phyloP scores from a whole-genome alignment of 2,329 filamentous ascomycete genomes.

The Coniochaeta sp. region DNA sequence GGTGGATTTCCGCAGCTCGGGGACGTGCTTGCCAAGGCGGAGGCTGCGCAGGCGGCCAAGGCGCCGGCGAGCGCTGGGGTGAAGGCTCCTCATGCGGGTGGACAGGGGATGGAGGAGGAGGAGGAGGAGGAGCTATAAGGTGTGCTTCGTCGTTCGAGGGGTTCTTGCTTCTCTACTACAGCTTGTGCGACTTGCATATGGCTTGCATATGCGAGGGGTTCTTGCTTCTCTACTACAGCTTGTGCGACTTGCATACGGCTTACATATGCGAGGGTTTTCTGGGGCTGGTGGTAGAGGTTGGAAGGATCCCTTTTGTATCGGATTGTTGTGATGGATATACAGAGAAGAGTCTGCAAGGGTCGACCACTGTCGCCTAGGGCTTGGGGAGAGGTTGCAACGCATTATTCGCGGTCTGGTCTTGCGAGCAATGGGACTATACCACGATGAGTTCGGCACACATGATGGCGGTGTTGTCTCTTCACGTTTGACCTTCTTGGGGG shows the following conservation, averaged over 20 bases:
- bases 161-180: neutral
- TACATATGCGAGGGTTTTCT: neutral
- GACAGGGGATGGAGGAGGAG: constrained; percentile 18
- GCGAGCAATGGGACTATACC: neutral
- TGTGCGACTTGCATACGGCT: neutral
- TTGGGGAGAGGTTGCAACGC: neutral
- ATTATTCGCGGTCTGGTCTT: neutral
- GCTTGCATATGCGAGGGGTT: neutral
- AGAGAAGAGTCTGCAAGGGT: neutral
- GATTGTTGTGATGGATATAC: neutral
- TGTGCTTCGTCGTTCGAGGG: neutral
- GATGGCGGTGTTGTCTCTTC: neutral
- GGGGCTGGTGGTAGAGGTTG: neutral
- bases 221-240: neutral
- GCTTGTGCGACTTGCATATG: neutral
- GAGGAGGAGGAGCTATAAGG: constrained; percentile 35
- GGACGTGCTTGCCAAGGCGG: constrained; percentile 30
- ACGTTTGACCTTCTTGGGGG: neutral
- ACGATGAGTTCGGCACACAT: neutral
- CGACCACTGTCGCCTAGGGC: neutral
- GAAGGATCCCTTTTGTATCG: neutral
- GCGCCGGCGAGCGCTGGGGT: neutral
- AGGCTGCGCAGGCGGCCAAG: constrained; percentile 9
- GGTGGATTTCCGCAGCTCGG: constrained; percentile 30
- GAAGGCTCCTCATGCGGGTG: constrained; percentile 12